These are phyloP conservation scores for Penicillium subrubescens DNA, from an alignment of 495 filamentous ascomycete genomes.

Conservation along the genomic window DNA sequence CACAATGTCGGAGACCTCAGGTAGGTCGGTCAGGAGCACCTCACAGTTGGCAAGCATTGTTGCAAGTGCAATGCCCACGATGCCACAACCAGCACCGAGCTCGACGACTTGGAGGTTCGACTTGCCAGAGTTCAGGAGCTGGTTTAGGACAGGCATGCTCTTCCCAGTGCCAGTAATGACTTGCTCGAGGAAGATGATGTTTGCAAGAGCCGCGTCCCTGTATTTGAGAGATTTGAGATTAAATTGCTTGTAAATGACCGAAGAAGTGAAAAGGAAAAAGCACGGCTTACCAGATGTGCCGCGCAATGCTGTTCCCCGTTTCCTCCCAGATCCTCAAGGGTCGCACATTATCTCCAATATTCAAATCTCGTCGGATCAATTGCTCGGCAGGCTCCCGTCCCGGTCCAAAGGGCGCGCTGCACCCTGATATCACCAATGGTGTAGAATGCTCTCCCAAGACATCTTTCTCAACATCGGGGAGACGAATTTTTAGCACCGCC, in stretches of 20 bases:
- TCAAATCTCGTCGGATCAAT: conserved; percentile 57
- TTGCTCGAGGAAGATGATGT: conserved; percentile 47
- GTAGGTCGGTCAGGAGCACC: conserved; percentile 79
- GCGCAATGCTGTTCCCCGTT: conserved; percentile 90
- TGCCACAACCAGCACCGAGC: conserved; percentile 82
- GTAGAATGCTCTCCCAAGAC: conserved; percentile 24
- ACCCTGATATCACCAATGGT: conserved; percentile 56
- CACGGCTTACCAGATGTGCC: conserved; percentile 80
- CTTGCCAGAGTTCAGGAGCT: conserved; percentile 28
- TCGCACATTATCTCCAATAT: conserved; percentile 20
- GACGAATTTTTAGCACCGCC: conserved; percentile 29
- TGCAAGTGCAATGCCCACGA: conserved; percentile 77
- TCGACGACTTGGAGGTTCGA: conserved; percentile 64
- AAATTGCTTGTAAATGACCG: conserved; percentile 18
- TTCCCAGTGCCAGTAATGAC: conserved; percentile 15
- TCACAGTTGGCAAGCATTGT: conserved; percentile 54
- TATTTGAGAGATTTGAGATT: neutral
- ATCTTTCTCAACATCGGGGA: conserved; percentile 11
- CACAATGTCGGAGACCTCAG: conserved; percentile 71
- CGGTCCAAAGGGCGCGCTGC: conserved; percentile 52
- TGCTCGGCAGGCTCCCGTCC: conserved; percentile 44
- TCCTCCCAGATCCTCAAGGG: conserved; percentile 73
- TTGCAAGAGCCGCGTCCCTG: conserved; percentile 71
- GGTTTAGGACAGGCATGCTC: conserved; percentile 29
- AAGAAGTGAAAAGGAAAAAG: neutral